These are phyloP conservation scores for Debaryomyces tyrocola DNA, from an alignment of 805 yeast species.

Conservation along the genomic window DNA sequence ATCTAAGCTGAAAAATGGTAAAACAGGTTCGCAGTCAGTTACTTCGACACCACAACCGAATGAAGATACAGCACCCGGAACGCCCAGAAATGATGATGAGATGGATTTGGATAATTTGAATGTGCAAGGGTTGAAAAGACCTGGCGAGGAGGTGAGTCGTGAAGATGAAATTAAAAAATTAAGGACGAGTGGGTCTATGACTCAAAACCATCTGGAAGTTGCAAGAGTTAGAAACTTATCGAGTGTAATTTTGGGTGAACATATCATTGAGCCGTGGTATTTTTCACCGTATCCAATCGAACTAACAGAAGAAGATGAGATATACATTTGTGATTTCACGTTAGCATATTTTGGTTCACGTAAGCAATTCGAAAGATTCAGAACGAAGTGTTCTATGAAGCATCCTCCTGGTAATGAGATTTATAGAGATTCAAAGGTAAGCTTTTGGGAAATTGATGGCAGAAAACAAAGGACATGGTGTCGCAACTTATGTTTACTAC, in stretches of 20 bases:
- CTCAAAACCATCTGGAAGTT: slow-evolving; percentile 81
- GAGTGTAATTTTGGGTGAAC: slow-evolving; percentile 80
- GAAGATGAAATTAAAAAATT: slow-evolving; percentile 92
- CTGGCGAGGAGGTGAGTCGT: slow-evolving; percentile 71
- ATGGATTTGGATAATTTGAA: slow-evolving; percentile 83
- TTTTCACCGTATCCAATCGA: slow-evolving; percentile 97
- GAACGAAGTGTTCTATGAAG: slow-evolving; percentile 80
- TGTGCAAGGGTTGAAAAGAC: slow-evolving; percentile 74
- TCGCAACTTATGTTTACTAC: slow-evolving; percentile 86
- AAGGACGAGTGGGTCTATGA: slow-evolving; percentile 96
- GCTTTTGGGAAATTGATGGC: slow-evolving; percentile 97
- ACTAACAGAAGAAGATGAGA: slow-evolving; percentile 84
- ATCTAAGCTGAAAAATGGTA: slow-evolving; percentile 16
- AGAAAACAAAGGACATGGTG: slow-evolving; percentile 97
- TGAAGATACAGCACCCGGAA: slow-evolving; percentile 27
- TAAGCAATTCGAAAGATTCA: slow-evolving; percentile 89
- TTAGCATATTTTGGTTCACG: slow-evolving; percentile 83
- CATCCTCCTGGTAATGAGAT: slow-evolving; percentile 99
- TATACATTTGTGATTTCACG: slow-evolving; percentile 90
- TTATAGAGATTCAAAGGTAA: slow-evolving; percentile 86
- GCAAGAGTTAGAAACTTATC: slow-evolving; percentile 86
- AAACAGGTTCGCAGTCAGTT: slow-evolving; percentile 7
- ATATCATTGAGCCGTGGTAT: slow-evolving; percentile 97
- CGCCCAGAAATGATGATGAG: slow-evolving; percentile 52
- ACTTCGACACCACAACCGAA: slow-evolving; percentile 26